phyloP scores from a whole-genome alignment of 805 yeast species.

The Yamadazyma sp. region DNA sequence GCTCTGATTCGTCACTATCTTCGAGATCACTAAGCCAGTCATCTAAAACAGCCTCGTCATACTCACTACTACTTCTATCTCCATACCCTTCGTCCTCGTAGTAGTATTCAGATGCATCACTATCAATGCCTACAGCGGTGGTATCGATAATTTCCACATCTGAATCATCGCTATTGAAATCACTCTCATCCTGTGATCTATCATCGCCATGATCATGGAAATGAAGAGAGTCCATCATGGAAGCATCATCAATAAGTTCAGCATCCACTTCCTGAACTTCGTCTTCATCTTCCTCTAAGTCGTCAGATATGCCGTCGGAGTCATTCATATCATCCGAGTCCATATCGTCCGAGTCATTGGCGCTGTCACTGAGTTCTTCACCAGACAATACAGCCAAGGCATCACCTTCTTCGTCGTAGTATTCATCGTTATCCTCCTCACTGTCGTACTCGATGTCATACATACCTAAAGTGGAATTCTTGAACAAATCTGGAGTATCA shows the following conservation, averaged over 20 bases:
- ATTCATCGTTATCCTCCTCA: slow-evolving; percentile 53
- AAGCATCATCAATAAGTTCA: slow-evolving; percentile 8
- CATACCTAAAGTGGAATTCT: slow-evolving; percentile 92
- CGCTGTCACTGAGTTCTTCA: slow-evolving; percentile 45
- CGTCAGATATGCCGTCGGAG: slow-evolving; percentile 14
- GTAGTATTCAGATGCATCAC: slow-evolving; percentile 8
- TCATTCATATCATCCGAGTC: slow-evolving; percentile 16
- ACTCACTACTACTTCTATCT: slow-evolving; percentile 30
- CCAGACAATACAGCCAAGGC: slow-evolving; percentile 37
- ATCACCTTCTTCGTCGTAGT: slow-evolving; percentile 34
- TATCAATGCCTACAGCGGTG: slow-evolving; percentile 13
- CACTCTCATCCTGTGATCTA: slow-evolving; percentile 34
- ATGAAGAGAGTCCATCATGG: slow-evolving; percentile 26
- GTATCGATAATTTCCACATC: slow-evolving; percentile 21
- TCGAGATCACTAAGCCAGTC: slow-evolving; percentile 43
- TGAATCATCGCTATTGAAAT: slow-evolving; percentile 10
- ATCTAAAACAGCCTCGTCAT: slow-evolving; percentile 38
- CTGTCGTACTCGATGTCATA: slow-evolving; percentile 77
- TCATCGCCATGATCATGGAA: slow-evolving; percentile 38
- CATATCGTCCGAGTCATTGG: slow-evolving; percentile 14
- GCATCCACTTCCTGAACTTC: slow-evolving; percentile 43
- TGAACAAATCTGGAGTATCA: slow-evolving; percentile 78
- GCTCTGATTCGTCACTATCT: slow-evolving; percentile 17
- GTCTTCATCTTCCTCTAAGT: slow-evolving; percentile 21
- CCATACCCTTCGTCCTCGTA: slow-evolving; percentile 26